phyloP scores from a whole-genome alignment of 345 rosid genomes.

The Erysimum cheiranthoides region DNA sequence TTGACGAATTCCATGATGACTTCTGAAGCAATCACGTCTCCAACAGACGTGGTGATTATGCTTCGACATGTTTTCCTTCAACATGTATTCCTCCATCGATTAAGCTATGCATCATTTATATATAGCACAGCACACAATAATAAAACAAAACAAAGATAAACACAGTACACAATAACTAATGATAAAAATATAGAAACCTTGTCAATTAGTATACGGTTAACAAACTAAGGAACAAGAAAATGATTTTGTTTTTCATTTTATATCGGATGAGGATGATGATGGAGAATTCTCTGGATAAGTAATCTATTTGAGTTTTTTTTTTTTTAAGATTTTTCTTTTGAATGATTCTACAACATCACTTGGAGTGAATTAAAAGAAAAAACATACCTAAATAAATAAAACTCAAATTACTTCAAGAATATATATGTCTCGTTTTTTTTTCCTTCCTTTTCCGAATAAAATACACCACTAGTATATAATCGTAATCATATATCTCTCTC shows the following conservation, averaged over 20 bases:
- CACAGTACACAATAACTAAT: neutral
- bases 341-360: constrained; percentile 5
- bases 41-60: no score
- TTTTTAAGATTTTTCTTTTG: neutral
- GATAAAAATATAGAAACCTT: neutral
- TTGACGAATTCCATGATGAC: no score
- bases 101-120: constrained; percentile 32
- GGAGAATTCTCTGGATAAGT: neutral
- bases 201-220: neutral
- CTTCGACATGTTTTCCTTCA: constrained; percentile 15
- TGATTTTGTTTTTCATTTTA: neutral
- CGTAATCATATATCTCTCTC: constrained; percentile 8
- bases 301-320: neutral
- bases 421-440: constrained; percentile 27
- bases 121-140: neutral
- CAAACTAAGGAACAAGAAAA: constrained; percentile 22
- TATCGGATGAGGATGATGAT: neutral
- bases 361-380: neutral
- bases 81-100: constrained; percentile 14
- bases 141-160: neutral
- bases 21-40: no score
- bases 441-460: neutral
- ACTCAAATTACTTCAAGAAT: constrained; percentile 38
- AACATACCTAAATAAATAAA: constrained; percentile 23
- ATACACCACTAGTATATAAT: constrained; percentile 17